These are phyloP conservation scores for Stemphylium beticola DNA, from an alignment of 2,329 filamentous ascomycete species.

Conservation along the genomic window DNA sequence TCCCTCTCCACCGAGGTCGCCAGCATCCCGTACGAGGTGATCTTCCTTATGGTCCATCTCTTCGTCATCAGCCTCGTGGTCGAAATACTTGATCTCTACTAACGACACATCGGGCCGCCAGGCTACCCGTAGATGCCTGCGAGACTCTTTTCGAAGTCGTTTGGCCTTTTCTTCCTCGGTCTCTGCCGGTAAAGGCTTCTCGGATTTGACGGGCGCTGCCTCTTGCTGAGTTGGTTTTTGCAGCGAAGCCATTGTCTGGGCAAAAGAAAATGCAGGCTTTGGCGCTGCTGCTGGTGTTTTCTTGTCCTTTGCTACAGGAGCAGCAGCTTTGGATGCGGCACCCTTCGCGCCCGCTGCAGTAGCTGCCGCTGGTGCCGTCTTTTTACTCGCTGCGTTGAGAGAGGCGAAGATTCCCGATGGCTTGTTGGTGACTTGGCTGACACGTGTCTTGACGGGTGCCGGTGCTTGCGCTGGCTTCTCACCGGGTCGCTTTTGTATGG, in stretches of 20 bases:
- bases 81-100: slow-evolving; percentile 71
- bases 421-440: slow-evolving; percentile 51
- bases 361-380: slow-evolving; percentile 37
- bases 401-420: slow-evolving; percentile 55
- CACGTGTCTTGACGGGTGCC: slow-evolving; percentile 39
- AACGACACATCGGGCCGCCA: slow-evolving; percentile 74
- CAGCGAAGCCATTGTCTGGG: slow-evolving; percentile 49
- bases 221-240: slow-evolving; percentile 62
- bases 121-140: slow-evolving; percentile 71
- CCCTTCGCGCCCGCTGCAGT: slow-evolving; percentile 30
- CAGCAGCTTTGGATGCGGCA: slow-evolving; percentile 33
- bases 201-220: slow-evolving; percentile 55
- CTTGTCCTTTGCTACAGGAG: slow-evolving; percentile 33
- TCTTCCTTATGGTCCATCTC: slow-evolving; percentile 63
- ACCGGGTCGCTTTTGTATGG: slow-evolving; percentile 36
- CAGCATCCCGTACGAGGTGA: slow-evolving; percentile 73
- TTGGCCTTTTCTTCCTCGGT: slow-evolving; percentile 71
- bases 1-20: slow-evolving; percentile 71
- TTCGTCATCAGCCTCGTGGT: slow-evolving; percentile 74
- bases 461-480: slow-evolving; percentile 35
- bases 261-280: slow-evolving; percentile 49
- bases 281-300: slow-evolving; percentile 33
- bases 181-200: slow-evolving; percentile 63
- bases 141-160: slow-evolving; percentile 73
- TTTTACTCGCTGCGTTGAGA: slow-evolving; percentile 55